Evolutionary conservation across 345 rosid species (phyloP).

Genomic region (Euphorbia lathyris): DNA sequence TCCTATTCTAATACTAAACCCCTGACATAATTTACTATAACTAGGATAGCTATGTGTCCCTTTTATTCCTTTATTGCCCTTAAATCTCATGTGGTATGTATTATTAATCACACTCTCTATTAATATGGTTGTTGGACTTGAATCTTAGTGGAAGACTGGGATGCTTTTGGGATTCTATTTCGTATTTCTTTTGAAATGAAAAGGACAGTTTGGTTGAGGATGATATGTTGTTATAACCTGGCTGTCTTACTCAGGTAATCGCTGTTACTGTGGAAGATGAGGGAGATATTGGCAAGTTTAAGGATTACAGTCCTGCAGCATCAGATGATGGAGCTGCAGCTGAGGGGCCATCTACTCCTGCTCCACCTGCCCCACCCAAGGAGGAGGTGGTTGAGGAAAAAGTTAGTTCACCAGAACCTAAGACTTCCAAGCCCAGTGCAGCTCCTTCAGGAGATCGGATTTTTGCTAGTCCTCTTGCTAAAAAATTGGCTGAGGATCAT

Average conservation of each 20-base stretch:
- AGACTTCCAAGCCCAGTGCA: slow-evolving; percentile 45
- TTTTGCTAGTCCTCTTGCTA: slow-evolving; percentile 92
- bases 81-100: no score
- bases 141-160: background rate
- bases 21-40: no score
- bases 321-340: slow-evolving; percentile 42
- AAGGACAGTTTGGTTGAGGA: background rate
- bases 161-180: slow-evolving; percentile 2
- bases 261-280: slow-evolving; percentile 92
- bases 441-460: slow-evolving; percentile 58
- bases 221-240: background rate
- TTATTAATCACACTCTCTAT: no score
- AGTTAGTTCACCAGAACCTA: slow-evolving; percentile 57
- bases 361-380: slow-evolving; percentile 47
- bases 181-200: background rate
- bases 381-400: slow-evolving; percentile 57
- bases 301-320: slow-evolving; percentile 74
- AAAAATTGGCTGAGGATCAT: slow-evolving; percentile 84
- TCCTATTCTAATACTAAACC: no score
- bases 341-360: slow-evolving; percentile 44
- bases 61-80: no score
- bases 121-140: background rate
- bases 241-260: slow-evolving; percentile 48
- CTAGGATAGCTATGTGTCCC: no score
- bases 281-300: slow-evolving; percentile 73